A percentile compares a stretch with the other conserved stretches of the same genome.
Conservation (phyloP, 495 filamentous ascomycete genomes). For the Penicillium fimorum region DNA sequence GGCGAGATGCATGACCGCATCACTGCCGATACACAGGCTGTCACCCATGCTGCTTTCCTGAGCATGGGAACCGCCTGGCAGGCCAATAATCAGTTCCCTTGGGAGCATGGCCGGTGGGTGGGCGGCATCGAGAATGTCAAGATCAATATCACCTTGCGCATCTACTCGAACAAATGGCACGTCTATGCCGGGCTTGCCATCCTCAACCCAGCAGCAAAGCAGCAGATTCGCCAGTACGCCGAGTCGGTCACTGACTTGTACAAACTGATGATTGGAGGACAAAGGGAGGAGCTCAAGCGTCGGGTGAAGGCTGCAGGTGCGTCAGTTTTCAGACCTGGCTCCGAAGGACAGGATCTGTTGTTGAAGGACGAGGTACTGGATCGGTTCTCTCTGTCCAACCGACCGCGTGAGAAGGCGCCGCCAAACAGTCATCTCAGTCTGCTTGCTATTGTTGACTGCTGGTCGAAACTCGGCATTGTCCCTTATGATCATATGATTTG, state of each 20-base stretch:
- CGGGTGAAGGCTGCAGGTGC: slow-evolving; percentile 75
- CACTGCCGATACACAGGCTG: slow-evolving; percentile 96
- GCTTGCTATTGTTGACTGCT: slow-evolving; percentile 98
- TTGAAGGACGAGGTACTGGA: slow-evolving; percentile 83
- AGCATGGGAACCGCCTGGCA: slow-evolving; percentile 97
- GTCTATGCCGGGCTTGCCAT: slow-evolving; percentile 98
- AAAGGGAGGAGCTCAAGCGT: slow-evolving; percentile 72
- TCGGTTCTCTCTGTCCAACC: slow-evolving; percentile 73
- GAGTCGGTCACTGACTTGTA: slow-evolving; percentile 89
- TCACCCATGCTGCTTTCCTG: slow-evolving; percentile 95
- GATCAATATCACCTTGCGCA: slow-evolving; percentile 94
- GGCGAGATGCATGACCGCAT: slow-evolving; percentile 91
- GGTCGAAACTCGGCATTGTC: slow-evolving; percentile 87
- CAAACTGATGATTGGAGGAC: slow-evolving; percentile 90
- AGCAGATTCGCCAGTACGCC: slow-evolving; percentile 93
- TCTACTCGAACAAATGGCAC: slow-evolving; percentile 98
- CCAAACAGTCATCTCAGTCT: slow-evolving; percentile 92
- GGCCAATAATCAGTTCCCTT: slow-evolving; percentile 89
- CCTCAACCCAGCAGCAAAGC: slow-evolving; percentile 85
- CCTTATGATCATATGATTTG: slow-evolving; percentile 99
- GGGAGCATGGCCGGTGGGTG: slow-evolving; percentile 89
- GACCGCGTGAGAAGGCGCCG: slow-evolving; percentile 56
- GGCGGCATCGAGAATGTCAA: slow-evolving; percentile 99
- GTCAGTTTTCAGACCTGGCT: slow-evolving; percentile 67
- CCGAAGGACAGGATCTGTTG: slow-evolving; percentile 62